Percentiles rank a stretch among this genome's conserved stretches.
phyloP scores from a whole-genome alignment of 148 eudicot genomes.

The Selenicereus undatus region DNA sequence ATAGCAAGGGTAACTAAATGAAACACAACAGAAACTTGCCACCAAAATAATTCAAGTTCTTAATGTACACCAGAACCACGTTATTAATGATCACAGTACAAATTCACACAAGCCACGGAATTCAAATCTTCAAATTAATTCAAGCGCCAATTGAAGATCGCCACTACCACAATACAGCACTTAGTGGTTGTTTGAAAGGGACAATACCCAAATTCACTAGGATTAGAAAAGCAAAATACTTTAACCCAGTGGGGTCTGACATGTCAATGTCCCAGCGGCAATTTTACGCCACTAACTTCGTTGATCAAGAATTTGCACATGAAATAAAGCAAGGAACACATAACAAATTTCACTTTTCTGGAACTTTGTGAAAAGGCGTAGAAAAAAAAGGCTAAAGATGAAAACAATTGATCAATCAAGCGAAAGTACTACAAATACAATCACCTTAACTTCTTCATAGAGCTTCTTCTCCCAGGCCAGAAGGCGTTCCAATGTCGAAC shows the following conservation, averaged over 20 bases:
- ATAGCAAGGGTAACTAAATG: not conserved
- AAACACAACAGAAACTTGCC: not conserved
- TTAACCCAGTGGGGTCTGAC: constrained; percentile 26
- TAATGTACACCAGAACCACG: not conserved
- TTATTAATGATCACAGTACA: not conserved
- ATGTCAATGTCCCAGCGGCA: constrained; percentile 27
- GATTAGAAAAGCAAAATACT: constrained; percentile 20
- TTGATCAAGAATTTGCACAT: constrained; percentile 22
- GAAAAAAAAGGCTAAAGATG: constrained; percentile 1
- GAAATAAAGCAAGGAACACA: constrained; percentile 19
- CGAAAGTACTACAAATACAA: not conserved
- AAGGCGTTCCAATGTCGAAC: constrained; percentile 86
- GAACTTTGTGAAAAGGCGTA: constrained; percentile 19
- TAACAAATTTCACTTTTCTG: constrained; percentile 12
- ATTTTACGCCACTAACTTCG: constrained; percentile 20
- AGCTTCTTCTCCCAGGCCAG: constrained; percentile 99
- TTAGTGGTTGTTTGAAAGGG: constrained; percentile 10
- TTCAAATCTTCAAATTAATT: not conserved
- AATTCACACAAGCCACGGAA: not conserved
- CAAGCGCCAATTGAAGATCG: constrained; percentile 12
- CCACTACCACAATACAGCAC: constrained; percentile 10
- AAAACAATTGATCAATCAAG: constrained; percentile 10
- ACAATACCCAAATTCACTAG: not conserved
- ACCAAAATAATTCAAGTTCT: not conserved
- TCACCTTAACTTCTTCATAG: constrained; percentile 95